Base-by-base conservation (phyloP, 1,284 basidiomycete species). In the Wallemia mellicola region DNA sequence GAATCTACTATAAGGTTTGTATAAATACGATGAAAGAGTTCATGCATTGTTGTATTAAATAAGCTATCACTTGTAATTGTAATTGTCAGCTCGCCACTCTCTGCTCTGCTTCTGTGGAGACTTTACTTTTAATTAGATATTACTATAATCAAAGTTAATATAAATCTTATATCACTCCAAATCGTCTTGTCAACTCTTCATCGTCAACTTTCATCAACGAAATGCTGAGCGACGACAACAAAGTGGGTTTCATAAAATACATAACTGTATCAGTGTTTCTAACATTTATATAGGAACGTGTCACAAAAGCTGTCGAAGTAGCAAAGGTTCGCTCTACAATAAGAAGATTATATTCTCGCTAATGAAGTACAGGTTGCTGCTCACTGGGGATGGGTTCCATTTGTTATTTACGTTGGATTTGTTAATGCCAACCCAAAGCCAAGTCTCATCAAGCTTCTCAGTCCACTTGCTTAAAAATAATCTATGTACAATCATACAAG, bases 361-460 rank as follows among this genome's bases (percentile, higher is more conserved):
- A 54, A 22, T 11, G 17, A 27, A 19, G 54, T 56, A 5, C 66
- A 92, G 87, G 86, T 83, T 62, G 76, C 86, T 65, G 70, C 91
- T 61, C 86, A 91, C 71, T 87, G 87, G 67, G 82, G 81, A 64
- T 94, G 88, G 86, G 85, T 94, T 67, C 88, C 88, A 33, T 74
- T 88, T 67, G 85, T 94, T 67, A 89, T 94, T 66, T 92, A 86
- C 71, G 76, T 91, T 67, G 88, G 88, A 28, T 91, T 85, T 74
- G 83, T 81, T 28, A 28, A 24, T 3, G 27, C 30, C 27, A 57
- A 57, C 19, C 30, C 30, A 57, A 33, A 28, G 30, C 27, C 30
- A 57, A 33, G 27, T 28, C 5, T 57, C 9, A 33, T 28, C 30
- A 33, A 57, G 22, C 27, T 28, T n/a, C 22, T 28, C 56, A 57